phyloP scores from a whole-genome alignment of 306 rosid genomes.

The Hylodesmum podocarpum region DNA sequence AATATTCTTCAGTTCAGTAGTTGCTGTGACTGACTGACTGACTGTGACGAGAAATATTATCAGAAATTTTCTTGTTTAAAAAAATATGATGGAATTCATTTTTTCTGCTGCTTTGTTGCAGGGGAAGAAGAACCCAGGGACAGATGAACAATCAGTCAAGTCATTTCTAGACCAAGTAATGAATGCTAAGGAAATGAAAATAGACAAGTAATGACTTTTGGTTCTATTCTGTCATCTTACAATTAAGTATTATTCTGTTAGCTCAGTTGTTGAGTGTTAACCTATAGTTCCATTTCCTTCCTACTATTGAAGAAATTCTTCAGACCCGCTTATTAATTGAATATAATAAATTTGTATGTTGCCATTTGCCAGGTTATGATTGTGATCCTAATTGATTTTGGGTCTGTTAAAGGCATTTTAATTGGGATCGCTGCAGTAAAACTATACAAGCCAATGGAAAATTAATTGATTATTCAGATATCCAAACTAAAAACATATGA shows the following conservation, averaged over 20 bases:
- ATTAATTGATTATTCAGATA: slow-evolving; percentile 2
- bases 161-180: slow-evolving; percentile 67
- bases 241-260: slow-evolving; percentile 5
- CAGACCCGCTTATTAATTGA: background rate
- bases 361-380: background rate
- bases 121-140: slow-evolving; percentile 98
- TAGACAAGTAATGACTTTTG: slow-evolving; percentile 67
- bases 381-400: slow-evolving; percentile 9
- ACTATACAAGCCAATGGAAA: background rate
- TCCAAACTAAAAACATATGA: slow-evolving; percentile 10
- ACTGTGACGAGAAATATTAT: background rate
- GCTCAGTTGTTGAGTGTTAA: background rate
- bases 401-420: background rate
- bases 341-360: background rate
- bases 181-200: slow-evolving; percentile 86
- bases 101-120: slow-evolving; percentile 44
- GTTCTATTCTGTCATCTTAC: slow-evolving; percentile 23
- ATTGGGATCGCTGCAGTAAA: background rate
- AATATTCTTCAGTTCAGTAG: background rate
- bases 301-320: background rate
- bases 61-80: background rate
- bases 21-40: too few relatives aligned
- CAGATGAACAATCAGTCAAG: slow-evolving; percentile 62
- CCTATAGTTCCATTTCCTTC: slow-evolving; percentile 16
- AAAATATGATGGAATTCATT: background rate